Base-by-base conservation (phyloP, 2,329 filamentous ascomycete genomes). In the Colletotrichum orbiculare region DNA sequence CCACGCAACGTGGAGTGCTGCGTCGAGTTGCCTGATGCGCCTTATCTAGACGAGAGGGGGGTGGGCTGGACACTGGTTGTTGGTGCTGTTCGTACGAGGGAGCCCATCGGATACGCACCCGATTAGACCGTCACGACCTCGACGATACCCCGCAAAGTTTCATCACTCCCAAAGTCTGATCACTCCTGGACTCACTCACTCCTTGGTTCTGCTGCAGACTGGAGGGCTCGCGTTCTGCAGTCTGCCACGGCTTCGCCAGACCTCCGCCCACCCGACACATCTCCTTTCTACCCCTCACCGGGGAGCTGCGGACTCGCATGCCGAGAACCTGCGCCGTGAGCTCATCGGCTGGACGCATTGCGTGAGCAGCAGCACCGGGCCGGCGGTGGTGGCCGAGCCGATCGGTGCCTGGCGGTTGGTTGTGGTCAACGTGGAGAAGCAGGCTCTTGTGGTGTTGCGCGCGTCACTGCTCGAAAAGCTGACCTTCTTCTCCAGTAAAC, bases 21-120 rank as follows among this genome's bases (percentile, higher is more conserved):
- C 57, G 47, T 62, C 54, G 46, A 61, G 25, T 64, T 64, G 35
- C 61, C 61, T 33, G 25, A 54, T 61, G 9, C 38, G 61, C 43
- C 38, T 49, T 55, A 55, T 55, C 52, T 52, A 41, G 25, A 52
- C 57, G 57, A 50, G 25, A 25, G 25, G 1, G 25, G 25, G 25
- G 25, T 17, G 4, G 3, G 25, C 25, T 25, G 25, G 25, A 3
- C 25, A 25, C 25, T 25, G 2, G 25, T 6, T 33, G 37, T 34
- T 15, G 8, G 38, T 17, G 17, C 43, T 15, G 45, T 46, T 47
- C 13, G 34, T 8, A 10, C 25, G 39, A 55, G 46, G 46, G n/a
- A 54, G 48, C 15, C 37, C 45, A 8, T 54, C 61, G 43, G 61
- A n/a, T 50, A 39, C 4, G 34, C 34, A 46, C 47, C 62, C 57